Evolutionary conservation across 73 alveolate genomes (phyloP).

Genomic region (Blepharisma japonicum): DNA sequence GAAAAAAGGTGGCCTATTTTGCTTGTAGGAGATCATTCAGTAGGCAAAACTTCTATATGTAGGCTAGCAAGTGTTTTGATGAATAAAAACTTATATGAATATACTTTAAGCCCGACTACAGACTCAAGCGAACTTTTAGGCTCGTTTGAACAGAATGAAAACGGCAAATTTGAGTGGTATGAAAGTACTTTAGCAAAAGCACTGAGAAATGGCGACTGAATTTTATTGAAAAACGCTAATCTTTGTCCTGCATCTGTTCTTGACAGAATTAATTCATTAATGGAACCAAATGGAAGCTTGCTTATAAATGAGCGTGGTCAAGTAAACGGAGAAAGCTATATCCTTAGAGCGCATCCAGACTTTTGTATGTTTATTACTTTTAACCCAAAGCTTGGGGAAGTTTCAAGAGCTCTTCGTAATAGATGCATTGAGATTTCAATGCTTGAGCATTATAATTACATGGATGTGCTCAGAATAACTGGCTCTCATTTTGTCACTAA

Average conservation of each 20-base stretch:
- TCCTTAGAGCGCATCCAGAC: slow-evolving; percentile 69
- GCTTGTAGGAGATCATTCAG: slow-evolving; percentile 64
- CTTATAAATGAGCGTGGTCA: slow-evolving; percentile 65
- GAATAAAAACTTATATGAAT: slow-evolving; percentile 43
- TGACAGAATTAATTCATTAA: slow-evolving; percentile 89
- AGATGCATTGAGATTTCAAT: slow-evolving; percentile 85
- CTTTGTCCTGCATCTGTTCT: slow-evolving; percentile 87
- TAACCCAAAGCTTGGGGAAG: slow-evolving; percentile 59
- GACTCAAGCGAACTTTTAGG: slow-evolving; percentile 94
- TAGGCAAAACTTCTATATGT: slow-evolving; percentile 69
- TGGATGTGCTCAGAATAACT: background rate
- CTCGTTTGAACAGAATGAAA: slow-evolving; percentile 85
- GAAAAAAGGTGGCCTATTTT: slow-evolving; percentile 55
- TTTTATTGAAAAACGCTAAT: slow-evolving; percentile 81
- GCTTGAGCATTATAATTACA: slow-evolving; percentile 28
- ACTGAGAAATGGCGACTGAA: slow-evolving; percentile 86
- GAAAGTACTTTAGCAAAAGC: slow-evolving; percentile 85
- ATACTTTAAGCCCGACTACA: slow-evolving; percentile 76
- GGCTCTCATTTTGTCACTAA: background rate
- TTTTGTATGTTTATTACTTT: slow-evolving; percentile 82
- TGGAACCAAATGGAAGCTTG: slow-evolving; percentile 81
- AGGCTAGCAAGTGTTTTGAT: slow-evolving; percentile 48
- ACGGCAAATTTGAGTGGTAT: slow-evolving; percentile 76
- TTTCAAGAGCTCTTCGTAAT: slow-evolving; percentile 90
- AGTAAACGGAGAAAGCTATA: slow-evolving; percentile 63